These are phyloP conservation scores for Drechslerella coelobrocha DNA, from an alignment of 2,329 filamentous ascomycete genomes.

Conservation along the genomic window DNA sequence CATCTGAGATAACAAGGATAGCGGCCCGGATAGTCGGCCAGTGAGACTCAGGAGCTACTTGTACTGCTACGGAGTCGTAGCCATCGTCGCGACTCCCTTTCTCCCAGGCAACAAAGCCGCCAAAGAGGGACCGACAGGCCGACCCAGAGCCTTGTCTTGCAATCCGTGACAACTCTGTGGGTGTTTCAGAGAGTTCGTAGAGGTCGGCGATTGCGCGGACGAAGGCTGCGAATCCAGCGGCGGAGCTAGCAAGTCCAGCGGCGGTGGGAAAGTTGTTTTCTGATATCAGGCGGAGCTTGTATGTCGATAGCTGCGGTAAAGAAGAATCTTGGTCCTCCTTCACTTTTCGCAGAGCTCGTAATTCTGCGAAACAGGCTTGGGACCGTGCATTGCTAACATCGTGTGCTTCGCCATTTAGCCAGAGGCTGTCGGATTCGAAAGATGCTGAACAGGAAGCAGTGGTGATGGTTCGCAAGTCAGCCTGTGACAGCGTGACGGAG, in stretches of 20 bases:
- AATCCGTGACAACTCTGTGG: slow-evolving; percentile 83
- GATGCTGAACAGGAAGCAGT: slow-evolving; percentile 85
- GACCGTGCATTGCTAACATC: slow-evolving; percentile 87
- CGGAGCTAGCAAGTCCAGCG: slow-evolving; percentile 80
- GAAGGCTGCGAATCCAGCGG: slow-evolving; percentile 72
- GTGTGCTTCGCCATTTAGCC: slow-evolving; percentile 81
- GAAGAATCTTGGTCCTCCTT: slow-evolving; percentile 75
- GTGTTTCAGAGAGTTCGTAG: slow-evolving; percentile 81
- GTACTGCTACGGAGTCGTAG: slow-evolving; percentile 82
- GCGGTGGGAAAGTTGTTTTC: slow-evolving; percentile 99
- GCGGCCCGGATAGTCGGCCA: slow-evolving; percentile 96
- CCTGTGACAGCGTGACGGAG: slow-evolving; percentile 92
- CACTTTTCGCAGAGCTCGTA: slow-evolving; percentile 76
- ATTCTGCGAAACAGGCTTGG: slow-evolving; percentile 90
- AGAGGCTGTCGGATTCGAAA: slow-evolving; percentile 75
- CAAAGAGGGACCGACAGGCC: slow-evolving; percentile 90
- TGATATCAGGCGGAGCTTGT: slow-evolving; percentile 84
- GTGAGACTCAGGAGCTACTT: slow-evolving; percentile 85
- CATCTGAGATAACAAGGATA: slow-evolving; percentile 87
- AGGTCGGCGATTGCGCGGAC: slow-evolving; percentile 89
- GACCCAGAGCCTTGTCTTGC: slow-evolving; percentile 94
- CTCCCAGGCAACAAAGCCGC: slow-evolving; percentile 95
- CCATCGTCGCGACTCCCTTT: slow-evolving; percentile 76
- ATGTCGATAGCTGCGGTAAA: slow-evolving; percentile 79
- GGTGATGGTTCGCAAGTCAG: slow-evolving; percentile 91